Evolutionary conservation across 2,329 filamentous ascomycete genomes (phyloP).

Genomic region (Aspergillus pseudonomiae): DNA sequence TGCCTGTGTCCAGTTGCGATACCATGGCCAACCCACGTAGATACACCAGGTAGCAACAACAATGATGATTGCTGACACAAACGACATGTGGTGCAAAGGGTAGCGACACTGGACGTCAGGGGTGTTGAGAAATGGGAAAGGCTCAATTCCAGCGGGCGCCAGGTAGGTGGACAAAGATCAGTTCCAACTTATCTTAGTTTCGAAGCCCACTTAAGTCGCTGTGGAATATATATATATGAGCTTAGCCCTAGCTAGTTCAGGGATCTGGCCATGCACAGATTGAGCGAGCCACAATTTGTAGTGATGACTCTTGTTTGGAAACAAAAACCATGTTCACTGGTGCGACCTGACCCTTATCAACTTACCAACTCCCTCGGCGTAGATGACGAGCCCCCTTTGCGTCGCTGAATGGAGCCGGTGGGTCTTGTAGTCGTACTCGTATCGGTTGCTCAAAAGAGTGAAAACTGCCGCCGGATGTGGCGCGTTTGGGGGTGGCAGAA

Average conservation of each 20-base stretch:
- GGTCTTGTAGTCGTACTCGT: neutral
- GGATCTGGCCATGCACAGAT: neutral
- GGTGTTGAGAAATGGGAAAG: rapidly evolving
- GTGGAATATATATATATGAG: neutral
- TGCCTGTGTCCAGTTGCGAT: neutral
- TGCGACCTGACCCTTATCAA: neutral
- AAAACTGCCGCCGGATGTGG: neutral
- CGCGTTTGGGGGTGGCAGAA: neutral
- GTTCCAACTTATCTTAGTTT: neutral
- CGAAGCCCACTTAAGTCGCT: neutral
- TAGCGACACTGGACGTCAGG: neutral
- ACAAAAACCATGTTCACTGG: neutral
- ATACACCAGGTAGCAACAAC: neutral
- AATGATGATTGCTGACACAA: neutral
- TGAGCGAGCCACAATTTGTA: neutral
- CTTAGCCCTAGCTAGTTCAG: neutral
- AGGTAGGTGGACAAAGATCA: neutral
- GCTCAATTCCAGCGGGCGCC: neutral
- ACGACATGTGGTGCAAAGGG: neutral
- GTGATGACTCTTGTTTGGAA: too few species aligned
- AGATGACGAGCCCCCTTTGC: neutral
- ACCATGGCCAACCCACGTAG: neutral
- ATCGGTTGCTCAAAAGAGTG: neutral
- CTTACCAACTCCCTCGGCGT: neutral
- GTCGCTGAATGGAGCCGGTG: neutral